phyloP scores from a whole-genome alignment of 2,329 filamentous ascomycete species.

The Fragosphaeria purpurea region DNA sequence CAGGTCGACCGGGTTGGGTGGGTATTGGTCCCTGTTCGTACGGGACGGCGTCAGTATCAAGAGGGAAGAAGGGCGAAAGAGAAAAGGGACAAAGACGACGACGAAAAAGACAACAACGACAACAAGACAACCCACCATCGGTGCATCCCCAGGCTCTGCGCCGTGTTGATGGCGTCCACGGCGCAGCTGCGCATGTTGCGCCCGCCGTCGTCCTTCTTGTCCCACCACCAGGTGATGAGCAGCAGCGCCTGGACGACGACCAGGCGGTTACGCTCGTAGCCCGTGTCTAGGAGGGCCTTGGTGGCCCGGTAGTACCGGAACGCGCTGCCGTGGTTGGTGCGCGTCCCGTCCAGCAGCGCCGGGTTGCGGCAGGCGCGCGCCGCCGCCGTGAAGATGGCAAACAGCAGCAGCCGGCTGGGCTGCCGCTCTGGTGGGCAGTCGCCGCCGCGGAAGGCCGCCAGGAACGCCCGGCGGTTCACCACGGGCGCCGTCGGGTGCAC shows the following conservation, averaged over 20 bases:
- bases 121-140: conserved; percentile 5
- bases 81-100: no score
- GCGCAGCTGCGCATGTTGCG: conserved; percentile 11
- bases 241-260: conserved; percentile 8
- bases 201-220: conserved; percentile 12
- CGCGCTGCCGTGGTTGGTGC: conserved; percentile 10
- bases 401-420: conserved; percentile 10
- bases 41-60: not conserved
- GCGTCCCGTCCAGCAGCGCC: conserved; percentile 7
- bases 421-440: not conserved
- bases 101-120: no score
- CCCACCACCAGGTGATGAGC: conserved; percentile 13
- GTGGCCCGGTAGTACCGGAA: conserved; percentile 11
- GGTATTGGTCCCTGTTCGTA: conserved; percentile 4
- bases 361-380: conserved; percentile 10
- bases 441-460: conserved; percentile 8
- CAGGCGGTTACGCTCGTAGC: conserved; percentile 9
- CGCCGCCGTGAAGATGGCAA: conserved; percentile 12
- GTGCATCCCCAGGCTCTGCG: conserved; percentile 13
- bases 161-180: conserved; percentile 12
- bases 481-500: conserved; percentile 12
- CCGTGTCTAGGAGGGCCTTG: conserved; percentile 10
- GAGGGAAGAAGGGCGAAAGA: no score
- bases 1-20: not conserved
- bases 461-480: conserved; percentile 5